Evolutionary conservation across 768 basidiomycete species (phyloP), one percentile per base, ranked within the genome.

Genomic region (Podaxis sp.): DNA sequence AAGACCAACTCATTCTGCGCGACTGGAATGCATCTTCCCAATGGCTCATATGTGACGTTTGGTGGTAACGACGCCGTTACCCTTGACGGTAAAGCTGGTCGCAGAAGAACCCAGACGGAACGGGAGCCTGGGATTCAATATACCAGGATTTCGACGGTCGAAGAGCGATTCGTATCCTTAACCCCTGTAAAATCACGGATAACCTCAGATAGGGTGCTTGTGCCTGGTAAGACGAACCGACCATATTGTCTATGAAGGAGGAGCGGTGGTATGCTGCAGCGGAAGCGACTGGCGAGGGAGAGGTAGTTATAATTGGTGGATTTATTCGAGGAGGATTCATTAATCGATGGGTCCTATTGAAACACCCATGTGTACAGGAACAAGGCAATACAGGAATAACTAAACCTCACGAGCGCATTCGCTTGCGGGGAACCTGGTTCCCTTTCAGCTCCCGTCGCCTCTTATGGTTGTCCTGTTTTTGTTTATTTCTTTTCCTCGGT

Each of bases 1-100:
- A 64, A 81, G 57, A 90, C 89, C 9, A 94, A 95, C 67, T 73
- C 87, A 0, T 94, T 94, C 73, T 93, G 90, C 67, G 90, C 91
- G 80, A 80, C 52, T 80, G 79, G 21, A 78, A 72, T 60, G 85
- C 86, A 42, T 0, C 74, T 91, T 48, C 90, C 84, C 0, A 88
- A 93, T 69, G 91, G 91, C 3, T 88, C 87, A 1, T 92, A 89
- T 89, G 69, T 90, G 36, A 90, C 87, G 61, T 81, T 90, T 42
- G 90, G 91, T 28, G 90, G 90, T 0, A 86, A 82, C 63, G 83
- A 88, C 68, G 88, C 84, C 0, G 81, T 90, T 47, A 84, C 81
- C 0, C 79, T 74, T 46, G 86, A 83, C 1, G 89, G 89, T 3
- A 82, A 82, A 2, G 80, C 75, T 11, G 74, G 1, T 79, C 83